Evolutionary conservation across 148 eudicot species (phyloP), one percentile per base, ranked within the genome.

Genomic region (Vaccinium corymbosum): DNA sequence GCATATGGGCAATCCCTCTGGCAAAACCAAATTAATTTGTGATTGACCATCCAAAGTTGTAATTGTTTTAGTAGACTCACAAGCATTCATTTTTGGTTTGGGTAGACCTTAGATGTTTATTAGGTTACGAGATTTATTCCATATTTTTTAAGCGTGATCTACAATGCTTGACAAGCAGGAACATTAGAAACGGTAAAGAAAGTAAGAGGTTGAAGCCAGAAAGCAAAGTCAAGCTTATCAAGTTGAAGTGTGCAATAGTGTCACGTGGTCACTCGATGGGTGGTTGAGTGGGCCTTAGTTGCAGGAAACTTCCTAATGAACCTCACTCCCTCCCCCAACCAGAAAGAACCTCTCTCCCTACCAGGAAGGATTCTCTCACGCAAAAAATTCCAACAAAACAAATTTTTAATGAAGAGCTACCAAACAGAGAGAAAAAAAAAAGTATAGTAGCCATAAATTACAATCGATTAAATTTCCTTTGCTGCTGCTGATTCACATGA

Each of bases 111-210:
- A 12, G 17, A 68, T 68, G 38, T 13, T 22, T 4, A 68, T 27
- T 66, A 27, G 12, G 38, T 29, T 29, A 13, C 73, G 5, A 13
- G 32, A 68, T 68, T 68, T 20, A 2, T 20, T 68, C 32, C 73
- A 68, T 38, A 68, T 68, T 68, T 68, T 13, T 4, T 27, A 1
- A 68, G 73, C 29, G 38, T 68, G 42, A 29, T 64, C 71, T 22
- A 64, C 15, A 64, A 64, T 64, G 32, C 71, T 64, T 64, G 71
- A 25, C 71, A 64, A 64, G 71, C 71, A 25, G 71, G 71, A 64
- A 9, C 10, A 12, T 27, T 29, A 13, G 17, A 14, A 27, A 68
- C 32, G 1, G 73, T 68, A 27, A 27, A 68, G 19, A 68, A 68
- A 27, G 42, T 38, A 68, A 13, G 15, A 68, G 42, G 42, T 27